Evolutionary conservation across 495 filamentous ascomycete genomes (phyloP).

Genomic region (Aspergillus avenaceus): DNA sequence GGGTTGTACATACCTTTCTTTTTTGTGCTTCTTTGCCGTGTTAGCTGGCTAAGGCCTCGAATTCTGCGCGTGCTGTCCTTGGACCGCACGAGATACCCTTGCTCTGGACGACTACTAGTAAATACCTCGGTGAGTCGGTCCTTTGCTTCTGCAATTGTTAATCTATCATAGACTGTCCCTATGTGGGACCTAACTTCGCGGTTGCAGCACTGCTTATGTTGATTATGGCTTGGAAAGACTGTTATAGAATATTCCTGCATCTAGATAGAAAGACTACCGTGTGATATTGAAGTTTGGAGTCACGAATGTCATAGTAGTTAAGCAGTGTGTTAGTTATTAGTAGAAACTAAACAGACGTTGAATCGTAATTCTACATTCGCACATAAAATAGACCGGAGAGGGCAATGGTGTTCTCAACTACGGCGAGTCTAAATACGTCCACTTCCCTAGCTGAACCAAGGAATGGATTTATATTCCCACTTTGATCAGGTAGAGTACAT

Average conservation of each 20-base stretch:
- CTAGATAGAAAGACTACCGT: background rate
- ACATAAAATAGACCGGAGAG: background rate
- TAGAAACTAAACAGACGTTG: background rate
- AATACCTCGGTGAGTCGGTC: background rate
- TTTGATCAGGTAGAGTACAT: constrained; percentile 43
- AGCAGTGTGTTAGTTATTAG: too few species aligned
- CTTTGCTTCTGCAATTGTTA: background rate
- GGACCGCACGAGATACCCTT: constrained; percentile 7
- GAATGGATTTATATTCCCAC: constrained; percentile 29
- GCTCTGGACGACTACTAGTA: background rate
- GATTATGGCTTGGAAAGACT: background rate
- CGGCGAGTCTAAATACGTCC: constrained; percentile 34
- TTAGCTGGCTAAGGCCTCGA: background rate
- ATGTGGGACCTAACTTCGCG: background rate
- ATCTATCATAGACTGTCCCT: background rate
- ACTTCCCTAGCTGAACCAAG: constrained; percentile 13
- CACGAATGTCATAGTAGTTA: too few species aligned
- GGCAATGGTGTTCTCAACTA: constrained; percentile 17
- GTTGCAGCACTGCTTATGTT: background rate
- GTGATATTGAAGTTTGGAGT: too few species aligned
- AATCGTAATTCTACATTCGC: background rate
- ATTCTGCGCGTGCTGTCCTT: constrained; percentile 5
- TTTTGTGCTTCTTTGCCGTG: background rate
- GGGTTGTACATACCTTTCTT: constrained; percentile 13
- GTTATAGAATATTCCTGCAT: too few species aligned